Evolutionary conservation across 2,329 filamentous ascomycete genomes (phyloP).

Genomic region (Stachybotrys elegans): DNA sequence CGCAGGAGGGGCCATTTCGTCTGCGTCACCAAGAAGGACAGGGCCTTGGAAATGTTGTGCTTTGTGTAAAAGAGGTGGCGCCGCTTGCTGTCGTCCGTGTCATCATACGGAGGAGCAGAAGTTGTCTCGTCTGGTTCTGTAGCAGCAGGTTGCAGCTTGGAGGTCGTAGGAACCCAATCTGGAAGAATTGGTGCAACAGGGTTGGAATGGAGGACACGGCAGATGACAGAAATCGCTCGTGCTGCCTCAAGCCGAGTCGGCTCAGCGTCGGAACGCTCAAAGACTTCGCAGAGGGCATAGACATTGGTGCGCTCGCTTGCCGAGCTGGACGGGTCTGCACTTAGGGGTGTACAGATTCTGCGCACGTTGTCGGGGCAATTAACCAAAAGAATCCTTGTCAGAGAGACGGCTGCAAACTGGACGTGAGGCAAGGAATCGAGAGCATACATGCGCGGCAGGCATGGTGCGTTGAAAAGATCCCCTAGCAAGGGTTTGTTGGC

Average conservation of each 20-base stretch:
- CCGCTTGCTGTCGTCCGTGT: constrained; percentile 13
- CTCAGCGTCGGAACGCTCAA: constrained; percentile 32
- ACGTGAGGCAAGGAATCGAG: constrained; percentile 48
- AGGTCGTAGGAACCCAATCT: constrained; percentile 26
- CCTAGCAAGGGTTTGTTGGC: constrained; percentile 50
- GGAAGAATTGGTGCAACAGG: constrained; percentile 23
- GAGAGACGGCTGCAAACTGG: constrained; percentile 55
- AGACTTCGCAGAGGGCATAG: constrained; percentile 31
- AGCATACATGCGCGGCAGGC: constrained; percentile 50
- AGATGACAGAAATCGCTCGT: constrained; percentile 46
- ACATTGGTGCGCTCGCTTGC: constrained; percentile 25
- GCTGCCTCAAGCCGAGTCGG: constrained; percentile 57
- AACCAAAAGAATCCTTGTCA: constrained; percentile 51
- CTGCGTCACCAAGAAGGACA: constrained; percentile 51
- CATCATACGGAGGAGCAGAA: constrained; percentile 1
- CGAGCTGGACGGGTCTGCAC: constrained; percentile 21
- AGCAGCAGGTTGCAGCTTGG: constrained; percentile 7
- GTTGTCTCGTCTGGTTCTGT: constrained; percentile 2
- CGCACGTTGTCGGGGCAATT: constrained; percentile 48
- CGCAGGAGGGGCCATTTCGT: constrained; percentile 53
- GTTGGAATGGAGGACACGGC: constrained; percentile 48
- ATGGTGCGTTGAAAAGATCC: constrained; percentile 35
- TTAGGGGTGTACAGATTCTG: constrained; percentile 38
- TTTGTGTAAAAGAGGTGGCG: constrained; percentile 38
- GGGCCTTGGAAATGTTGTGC: constrained; percentile 36